Conservation (phyloP, 2,329 filamentous ascomycete genomes). For the Dactylonectria estremocensis region DNA sequence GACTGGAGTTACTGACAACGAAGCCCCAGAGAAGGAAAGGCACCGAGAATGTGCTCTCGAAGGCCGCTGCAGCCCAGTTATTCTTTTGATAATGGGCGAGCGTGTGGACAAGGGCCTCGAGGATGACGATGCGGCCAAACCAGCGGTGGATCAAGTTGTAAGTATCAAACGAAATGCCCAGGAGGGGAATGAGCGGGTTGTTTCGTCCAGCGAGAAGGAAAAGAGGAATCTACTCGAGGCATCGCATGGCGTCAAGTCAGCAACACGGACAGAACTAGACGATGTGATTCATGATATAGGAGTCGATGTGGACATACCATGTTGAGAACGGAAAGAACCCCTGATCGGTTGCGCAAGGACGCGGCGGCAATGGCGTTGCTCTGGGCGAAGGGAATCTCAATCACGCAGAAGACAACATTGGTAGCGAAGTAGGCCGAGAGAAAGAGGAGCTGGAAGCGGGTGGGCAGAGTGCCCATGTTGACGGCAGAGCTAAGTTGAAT, state of each 20-base stretch:
- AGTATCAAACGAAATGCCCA: conserved; percentile 85
- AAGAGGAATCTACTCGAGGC: conserved; percentile 67
- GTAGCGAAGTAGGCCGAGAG: conserved; percentile 69
- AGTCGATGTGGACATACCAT: conserved; percentile 67
- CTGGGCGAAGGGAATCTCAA: conserved; percentile 73
- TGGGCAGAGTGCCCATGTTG: conserved; percentile 73
- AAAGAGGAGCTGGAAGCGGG: conserved; percentile 72
- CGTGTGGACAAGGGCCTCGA: conserved; percentile 78
- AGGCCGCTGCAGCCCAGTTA: conserved; percentile 66
- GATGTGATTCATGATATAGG: background rate
- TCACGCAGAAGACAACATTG: conserved; percentile 77
- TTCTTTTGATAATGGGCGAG: conserved; percentile 69
- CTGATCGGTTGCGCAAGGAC: conserved; percentile 77
- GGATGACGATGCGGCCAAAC: conserved; percentile 82
- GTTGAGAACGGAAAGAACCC: conserved; percentile 80
- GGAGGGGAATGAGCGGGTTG: conserved; percentile 81
- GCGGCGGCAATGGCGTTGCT: conserved; percentile 60
- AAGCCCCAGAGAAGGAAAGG: conserved; percentile 74
- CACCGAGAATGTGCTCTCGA: conserved; percentile 51
- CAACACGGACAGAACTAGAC: background rate
- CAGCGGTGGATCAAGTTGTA: conserved; percentile 88
- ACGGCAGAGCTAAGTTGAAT: conserved; percentile 71
- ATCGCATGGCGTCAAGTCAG: conserved; percentile 20
- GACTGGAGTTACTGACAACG: conserved; percentile 65
- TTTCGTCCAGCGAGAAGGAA: conserved; percentile 83